These are phyloP conservation scores for Crucihimalaya himalaica DNA, from an alignment of 345 rosid genomes.

Conservation along the genomic window DNA sequence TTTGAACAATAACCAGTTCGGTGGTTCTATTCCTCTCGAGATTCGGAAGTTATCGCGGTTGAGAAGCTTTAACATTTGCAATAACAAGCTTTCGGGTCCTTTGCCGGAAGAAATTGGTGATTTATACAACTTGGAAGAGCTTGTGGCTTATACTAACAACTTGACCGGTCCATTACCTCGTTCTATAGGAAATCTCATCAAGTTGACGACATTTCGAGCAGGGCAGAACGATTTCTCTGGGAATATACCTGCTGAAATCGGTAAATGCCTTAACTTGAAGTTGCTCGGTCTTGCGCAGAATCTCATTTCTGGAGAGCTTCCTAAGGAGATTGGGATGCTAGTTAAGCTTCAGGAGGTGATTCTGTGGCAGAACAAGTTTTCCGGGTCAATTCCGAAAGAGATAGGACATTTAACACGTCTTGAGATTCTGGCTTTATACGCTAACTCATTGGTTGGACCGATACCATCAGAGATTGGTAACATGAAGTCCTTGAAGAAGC, in stretches of 20 bases:
- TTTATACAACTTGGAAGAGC: slow-evolving; percentile 61
- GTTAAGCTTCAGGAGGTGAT: slow-evolving; percentile 60
- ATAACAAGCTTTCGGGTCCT: slow-evolving; percentile 76
- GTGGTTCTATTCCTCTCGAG: slow-evolving; percentile 65
- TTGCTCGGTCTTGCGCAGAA: slow-evolving; percentile 91
- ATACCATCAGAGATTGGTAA: slow-evolving; percentile 74
- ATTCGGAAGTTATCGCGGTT: slow-evolving; percentile 48
- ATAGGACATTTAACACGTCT: slow-evolving; percentile 66
- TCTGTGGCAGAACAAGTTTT: slow-evolving; percentile 70
- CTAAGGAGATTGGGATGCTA: slow-evolving; percentile 80
- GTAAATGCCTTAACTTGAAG: slow-evolving; percentile 64
- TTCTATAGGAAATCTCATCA: slow-evolving; percentile 73
- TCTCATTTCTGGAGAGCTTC: slow-evolving; percentile 63
- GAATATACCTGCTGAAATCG: slow-evolving; percentile 67
- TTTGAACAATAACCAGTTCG: slow-evolving; percentile 69
- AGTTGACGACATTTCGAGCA: slow-evolving; percentile 57
- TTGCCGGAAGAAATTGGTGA: slow-evolving; percentile 71
- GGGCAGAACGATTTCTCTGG: slow-evolving; percentile 88
- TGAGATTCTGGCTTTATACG: slow-evolving; percentile 68
- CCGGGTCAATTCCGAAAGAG: slow-evolving; percentile 72
- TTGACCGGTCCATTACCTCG: slow-evolving; percentile 76
- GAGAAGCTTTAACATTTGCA: slow-evolving; percentile 61
- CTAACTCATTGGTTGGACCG: slow-evolving; percentile 65
- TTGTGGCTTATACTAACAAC: slow-evolving; percentile 79
- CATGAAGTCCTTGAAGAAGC: slow-evolving; percentile 62